Evolutionary conservation across 192 early-diverging fungal genomes (phyloP), one percentile per base, ranked within the genome.

Genomic region (Entomortierella chlamydospora): DNA sequence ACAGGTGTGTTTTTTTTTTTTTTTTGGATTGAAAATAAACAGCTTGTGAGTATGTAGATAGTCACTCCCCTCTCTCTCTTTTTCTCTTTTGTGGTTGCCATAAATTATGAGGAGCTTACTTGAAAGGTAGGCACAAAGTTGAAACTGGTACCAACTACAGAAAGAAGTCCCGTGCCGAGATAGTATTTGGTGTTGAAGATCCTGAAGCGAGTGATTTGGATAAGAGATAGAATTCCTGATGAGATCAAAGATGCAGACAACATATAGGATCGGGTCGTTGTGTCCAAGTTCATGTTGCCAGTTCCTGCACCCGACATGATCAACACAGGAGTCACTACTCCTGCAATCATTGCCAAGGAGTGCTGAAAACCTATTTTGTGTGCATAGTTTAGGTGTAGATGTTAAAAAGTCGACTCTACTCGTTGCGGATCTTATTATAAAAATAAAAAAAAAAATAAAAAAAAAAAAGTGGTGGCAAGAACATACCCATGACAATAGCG

Each of bases 141-240:
- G 68, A 88, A 88, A n/a, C 72, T 80, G 18, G 84, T 81, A 26
- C 87, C 87, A 17, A 86, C 77, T 5, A 88, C 83, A 29, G 73
- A 80, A 22, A 88, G 58, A 7, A 88, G 68, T n/a, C 87, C 87
- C 23, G 87, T 82, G 8, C 87, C 87, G 28, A 87, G 26, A 41
- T 85, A 86, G 51, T 81, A 84, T 28, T 72, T 68, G 45, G 70
- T 83, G 26, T 62, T 79, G 49, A 82, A 83, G 29, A 86, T 72
- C 29, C 81, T 65, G 64, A 86, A 70, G 53, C 84, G 80, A 37
- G 83, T 60, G 51, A 86, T 86, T 49, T 83, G 83, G 37, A 86
- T 62, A 39, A 86, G 57, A 23, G 82, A 81, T 52, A 86, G 68
- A 13, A 86, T 51, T 12, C 85, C 85, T 0, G 84, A 86, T 13